These are phyloP conservation scores for Colletotrichum costaricense DNA, from an alignment of 2,329 filamentous ascomycete species.

Conservation along the genomic window DNA sequence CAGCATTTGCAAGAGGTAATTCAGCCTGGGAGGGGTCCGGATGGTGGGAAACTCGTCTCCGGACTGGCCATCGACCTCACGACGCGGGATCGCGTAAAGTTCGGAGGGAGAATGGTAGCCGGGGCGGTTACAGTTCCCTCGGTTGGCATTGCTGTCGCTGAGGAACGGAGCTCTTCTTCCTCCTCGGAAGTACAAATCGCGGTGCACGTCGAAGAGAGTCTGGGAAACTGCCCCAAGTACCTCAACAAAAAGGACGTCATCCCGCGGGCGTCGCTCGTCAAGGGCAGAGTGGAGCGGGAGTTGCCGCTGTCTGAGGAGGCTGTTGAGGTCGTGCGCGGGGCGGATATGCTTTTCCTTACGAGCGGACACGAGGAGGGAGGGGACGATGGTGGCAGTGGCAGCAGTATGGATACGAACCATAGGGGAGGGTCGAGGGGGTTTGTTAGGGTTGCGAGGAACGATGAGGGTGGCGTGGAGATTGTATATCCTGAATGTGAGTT, in stretches of 20 bases:
- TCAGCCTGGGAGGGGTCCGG: conserved; percentile 49
- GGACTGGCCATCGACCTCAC: conserved; percentile 74
- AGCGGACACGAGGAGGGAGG: conserved; percentile 64
- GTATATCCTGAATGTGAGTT: conserved; percentile 79
- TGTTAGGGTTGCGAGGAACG: conserved; percentile 73
- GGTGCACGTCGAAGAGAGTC: conserved; percentile 75
- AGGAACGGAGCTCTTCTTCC: not conserved
- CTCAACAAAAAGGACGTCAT: conserved; percentile 78
- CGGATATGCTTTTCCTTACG: conserved; percentile 84
- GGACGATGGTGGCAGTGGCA: no score
- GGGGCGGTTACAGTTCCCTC: conserved; percentile 59
- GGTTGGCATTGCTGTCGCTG: conserved; percentile 30
- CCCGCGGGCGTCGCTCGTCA: conserved; percentile 32
- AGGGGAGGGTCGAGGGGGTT: conserved; percentile 82
- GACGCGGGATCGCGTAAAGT: conserved; percentile 77
- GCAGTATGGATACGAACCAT: conserved; percentile 86
- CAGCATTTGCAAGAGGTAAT: conserved; percentile 51
- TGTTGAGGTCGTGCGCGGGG: conserved; percentile 67
- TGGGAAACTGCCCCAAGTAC: conserved; percentile 92
- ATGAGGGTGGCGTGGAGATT: conserved; percentile 59
- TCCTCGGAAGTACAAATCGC: conserved; percentile 63
- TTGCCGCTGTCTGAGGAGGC: conserved; percentile 64
- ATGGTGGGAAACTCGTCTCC: conserved; percentile 51
- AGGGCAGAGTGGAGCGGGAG: conserved; percentile 41
- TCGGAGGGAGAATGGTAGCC: conserved; percentile 76